Evolutionary conservation across 108 stramenopile genomes (phyloP).

Genomic region (Schizochytrium sp.): DNA sequence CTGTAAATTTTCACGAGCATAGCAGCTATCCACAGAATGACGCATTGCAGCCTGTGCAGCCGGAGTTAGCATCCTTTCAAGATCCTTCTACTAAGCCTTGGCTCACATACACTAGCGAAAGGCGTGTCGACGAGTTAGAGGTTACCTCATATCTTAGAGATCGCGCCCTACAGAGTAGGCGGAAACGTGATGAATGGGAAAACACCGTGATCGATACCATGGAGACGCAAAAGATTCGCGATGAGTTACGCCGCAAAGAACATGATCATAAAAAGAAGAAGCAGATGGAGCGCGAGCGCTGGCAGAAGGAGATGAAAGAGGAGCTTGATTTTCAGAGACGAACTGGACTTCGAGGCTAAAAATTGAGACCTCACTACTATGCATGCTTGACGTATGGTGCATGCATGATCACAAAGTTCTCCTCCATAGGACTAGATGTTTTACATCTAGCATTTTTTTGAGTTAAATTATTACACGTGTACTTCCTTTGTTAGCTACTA

Average conservation of each 20-base stretch:
- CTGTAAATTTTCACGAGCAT: neutral
- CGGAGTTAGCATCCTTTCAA: too few relatives aligned
- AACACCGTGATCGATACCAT: conserved; percentile 22
- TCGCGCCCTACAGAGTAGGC: neutral
- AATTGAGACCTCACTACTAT: neutral
- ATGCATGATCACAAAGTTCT: neutral
- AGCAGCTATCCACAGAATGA: too few relatives aligned
- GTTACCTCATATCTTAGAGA: neutral
- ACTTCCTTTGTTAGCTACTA: neutral
- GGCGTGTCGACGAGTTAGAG: neutral
- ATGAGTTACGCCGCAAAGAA: neutral
- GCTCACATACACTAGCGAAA: too few relatives aligned
- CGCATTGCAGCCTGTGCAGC: too few relatives aligned
- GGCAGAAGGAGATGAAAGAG: conserved; percentile 8
- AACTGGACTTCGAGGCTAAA: conserved; percentile 30
- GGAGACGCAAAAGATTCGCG: neutral
- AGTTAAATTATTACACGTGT: neutral
- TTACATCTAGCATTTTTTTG: neutral
- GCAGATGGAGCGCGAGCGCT: conserved; percentile 28
- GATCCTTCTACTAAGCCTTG: too few relatives aligned
- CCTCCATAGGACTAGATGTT: neutral
- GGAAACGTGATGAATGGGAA: conserved; percentile 28
- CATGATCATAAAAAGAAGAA: neutral
- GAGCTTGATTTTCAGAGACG: conserved; percentile 31
- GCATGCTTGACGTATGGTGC: neutral